Conservation (phyloP, 106 monocot species). For the Allium cepa region DNA sequence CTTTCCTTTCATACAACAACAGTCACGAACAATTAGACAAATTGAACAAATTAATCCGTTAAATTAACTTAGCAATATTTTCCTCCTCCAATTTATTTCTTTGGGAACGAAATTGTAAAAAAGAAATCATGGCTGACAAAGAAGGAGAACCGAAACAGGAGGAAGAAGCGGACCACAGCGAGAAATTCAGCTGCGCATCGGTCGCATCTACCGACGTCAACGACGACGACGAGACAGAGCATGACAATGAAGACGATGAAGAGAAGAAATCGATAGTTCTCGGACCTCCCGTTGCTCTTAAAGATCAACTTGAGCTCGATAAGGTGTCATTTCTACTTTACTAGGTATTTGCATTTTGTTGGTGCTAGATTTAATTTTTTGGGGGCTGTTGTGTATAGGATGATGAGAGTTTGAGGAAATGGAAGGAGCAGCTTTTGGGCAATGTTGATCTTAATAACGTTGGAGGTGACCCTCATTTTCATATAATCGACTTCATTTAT, state of each 20-base stretch:
- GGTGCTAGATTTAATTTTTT: not conserved
- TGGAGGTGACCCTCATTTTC: slow-evolving; percentile 36
- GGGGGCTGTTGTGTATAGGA: not conserved
- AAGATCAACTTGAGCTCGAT: slow-evolving; percentile 59
- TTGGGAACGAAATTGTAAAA: too few relatives aligned
- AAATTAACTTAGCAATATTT: too few relatives aligned
- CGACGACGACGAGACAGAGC: slow-evolving; percentile 19
- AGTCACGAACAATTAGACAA: too few relatives aligned
- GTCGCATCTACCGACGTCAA: slow-evolving; percentile 15
- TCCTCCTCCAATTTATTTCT: too few relatives aligned
- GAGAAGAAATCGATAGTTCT: slow-evolving; percentile 24
- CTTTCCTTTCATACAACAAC: not conserved
- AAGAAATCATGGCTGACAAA: not conserved
- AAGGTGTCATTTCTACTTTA: slow-evolving; percentile 21
- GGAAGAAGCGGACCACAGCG: slow-evolving; percentile 4
- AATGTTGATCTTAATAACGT: slow-evolving; percentile 64
- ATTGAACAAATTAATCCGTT: too few relatives aligned
- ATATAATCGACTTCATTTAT: too few relatives aligned
- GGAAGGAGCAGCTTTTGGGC: slow-evolving; percentile 89
- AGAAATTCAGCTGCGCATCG: slow-evolving; percentile 16
- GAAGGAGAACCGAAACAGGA: slow-evolving; percentile 11
- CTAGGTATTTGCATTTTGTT: not conserved
- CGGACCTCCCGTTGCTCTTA: slow-evolving; percentile 57
- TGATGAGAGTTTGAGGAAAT: slow-evolving; percentile 89
- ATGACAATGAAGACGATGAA: slow-evolving; percentile 21